These are phyloP conservation scores for Plasmodium reichenowi DNA, from an alignment of 169 alveolate species.

Conservation along the genomic window DNA sequence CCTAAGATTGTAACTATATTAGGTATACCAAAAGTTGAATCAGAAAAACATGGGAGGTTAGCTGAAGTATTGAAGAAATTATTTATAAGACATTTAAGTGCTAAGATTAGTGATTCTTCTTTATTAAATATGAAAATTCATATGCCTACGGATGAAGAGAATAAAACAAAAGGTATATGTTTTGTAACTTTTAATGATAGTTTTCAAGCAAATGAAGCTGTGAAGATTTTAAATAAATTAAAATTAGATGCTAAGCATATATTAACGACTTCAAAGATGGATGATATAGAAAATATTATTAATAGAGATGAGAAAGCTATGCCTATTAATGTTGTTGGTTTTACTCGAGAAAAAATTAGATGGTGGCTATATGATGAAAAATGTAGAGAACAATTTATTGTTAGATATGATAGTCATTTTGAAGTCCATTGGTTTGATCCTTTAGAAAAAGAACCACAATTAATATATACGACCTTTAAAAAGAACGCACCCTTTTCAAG, in stretches of 20 bases:
- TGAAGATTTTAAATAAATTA: slow-evolving; percentile 52
- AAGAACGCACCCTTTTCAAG: slow-evolving; percentile 92
- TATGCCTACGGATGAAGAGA: slow-evolving; percentile 79
- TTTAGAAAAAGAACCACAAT: slow-evolving; percentile 87
- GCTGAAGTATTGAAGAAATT: slow-evolving; percentile 78
- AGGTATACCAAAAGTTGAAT: slow-evolving; percentile 80
- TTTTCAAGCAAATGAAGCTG: slow-evolving; percentile 80
- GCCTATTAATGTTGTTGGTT: slow-evolving; percentile 82
- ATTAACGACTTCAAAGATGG: slow-evolving; percentile 68
- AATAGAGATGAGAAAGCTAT: slow-evolving; percentile 60
- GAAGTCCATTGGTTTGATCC: slow-evolving; percentile 93
- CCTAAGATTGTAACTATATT: slow-evolving; percentile 77
- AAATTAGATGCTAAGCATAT: slow-evolving; percentile 72
- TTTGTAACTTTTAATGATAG: slow-evolving; percentile 78
- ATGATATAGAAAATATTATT: slow-evolving; percentile 68
- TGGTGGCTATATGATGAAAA: slow-evolving; percentile 90
- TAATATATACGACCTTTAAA: slow-evolving; percentile 89
- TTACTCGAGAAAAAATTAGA: slow-evolving; percentile 89
- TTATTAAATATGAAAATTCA: slow-evolving; percentile 69
- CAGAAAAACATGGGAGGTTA: slow-evolving; percentile 79
- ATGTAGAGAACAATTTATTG: slow-evolving; percentile 90
- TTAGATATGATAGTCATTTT: slow-evolving; percentile 89
- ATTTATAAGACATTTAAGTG: slow-evolving; percentile 76
- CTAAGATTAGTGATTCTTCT: slow-evolving; percentile 79
- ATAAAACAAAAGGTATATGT: slow-evolving; percentile 78